Base-by-base conservation (phyloP, 306 rosid species). In the Hylodesmum podocarpum region DNA sequence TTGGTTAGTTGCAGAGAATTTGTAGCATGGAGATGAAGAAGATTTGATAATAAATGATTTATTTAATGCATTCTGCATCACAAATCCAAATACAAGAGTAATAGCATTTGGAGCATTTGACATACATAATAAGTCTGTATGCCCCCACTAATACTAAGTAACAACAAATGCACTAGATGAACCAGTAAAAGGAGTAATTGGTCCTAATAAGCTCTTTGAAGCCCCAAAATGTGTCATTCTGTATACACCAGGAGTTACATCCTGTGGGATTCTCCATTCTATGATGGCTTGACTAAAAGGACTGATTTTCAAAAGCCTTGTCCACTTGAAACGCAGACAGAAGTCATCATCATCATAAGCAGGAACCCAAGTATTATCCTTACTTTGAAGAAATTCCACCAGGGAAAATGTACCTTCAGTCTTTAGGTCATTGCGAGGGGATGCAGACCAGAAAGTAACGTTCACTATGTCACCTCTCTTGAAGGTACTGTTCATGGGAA, bases 401-500 rank as follows among this genome's bases (percentile, higher is more conserved):
- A 95, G 90, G 65, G 92, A 85, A 70, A 88, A 95, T 66, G 98
- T 95, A 25, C 97, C 97, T 82, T 95, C 98, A 2, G 97, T 95
- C 98, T 90, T 84, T 22, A 89, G 97, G 84, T 92, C 97, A 43
- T 95, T 95, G 0, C 98, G 88, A 72, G 97, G 98, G 81, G 97
- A 95, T 6, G 90, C 98, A 0, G 98, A 86, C 97, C 96, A 90
- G 84, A 95, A 92, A 59, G 85, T 77, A 29, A 82, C 96, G 0
- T 86, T 44, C 33, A 88, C 97, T 78, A 53, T 83, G 51, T 87
- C 88, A 3, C 97, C 97, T 81, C 76, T 86, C 75, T 82, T 89
- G 57, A 89, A 92, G 66, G 96, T 88, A 14, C 97, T 76, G 66
- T 92, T 92, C 59, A 75, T 64, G 5, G 92, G 97, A 19, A 92